phyloP scores from a whole-genome alignment of 2,329 filamentous ascomycete species.

The Exophiala phaeomuriformis region DNA sequence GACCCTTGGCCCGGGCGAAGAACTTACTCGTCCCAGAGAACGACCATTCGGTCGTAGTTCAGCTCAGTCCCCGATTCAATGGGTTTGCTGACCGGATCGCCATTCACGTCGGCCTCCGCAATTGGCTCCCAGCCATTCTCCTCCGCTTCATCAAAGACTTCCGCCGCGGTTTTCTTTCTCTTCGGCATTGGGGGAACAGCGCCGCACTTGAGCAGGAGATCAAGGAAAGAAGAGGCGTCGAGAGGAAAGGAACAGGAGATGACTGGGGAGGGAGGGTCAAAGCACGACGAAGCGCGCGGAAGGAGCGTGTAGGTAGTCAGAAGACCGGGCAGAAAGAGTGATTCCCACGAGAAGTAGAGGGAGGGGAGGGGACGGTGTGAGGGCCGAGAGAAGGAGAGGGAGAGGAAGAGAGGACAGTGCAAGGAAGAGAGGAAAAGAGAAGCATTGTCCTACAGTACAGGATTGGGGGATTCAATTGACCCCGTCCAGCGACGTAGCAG shows the following conservation, averaged over 20 bases:
- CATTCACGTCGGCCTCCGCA: slow-evolving; percentile 18
- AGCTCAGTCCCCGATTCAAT: slow-evolving; percentile 23
- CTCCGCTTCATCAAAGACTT: slow-evolving; percentile 26
- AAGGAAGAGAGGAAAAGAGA: slow-evolving; percentile 2
- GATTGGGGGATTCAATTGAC: slow-evolving; percentile 12
- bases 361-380: slow-evolving; percentile 10
- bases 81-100: slow-evolving; percentile 24
- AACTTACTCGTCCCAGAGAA: slow-evolving; percentile 19
- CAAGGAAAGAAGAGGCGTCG: slow-evolving; percentile 9
- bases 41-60: slow-evolving; percentile 23
- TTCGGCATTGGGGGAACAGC: slow-evolving; percentile 38
- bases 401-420: slow-evolving; percentile 5
- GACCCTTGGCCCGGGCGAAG: slow-evolving; percentile 7
- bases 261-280: slow-evolving; percentile 13
- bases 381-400: slow-evolving; percentile 12
- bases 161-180: slow-evolving; percentile 43
- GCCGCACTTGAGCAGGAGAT: slow-evolving; percentile 2
- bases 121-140: slow-evolving; percentile 12
- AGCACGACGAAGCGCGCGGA: slow-evolving; percentile 14
- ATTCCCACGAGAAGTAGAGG: slow-evolving; percentile 13
- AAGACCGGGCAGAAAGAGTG: slow-evolving; percentile 11
- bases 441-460: slow-evolving; percentile 9
- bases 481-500: slow-evolving; percentile 7
- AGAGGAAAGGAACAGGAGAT: slow-evolving; percentile 17
- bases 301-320: slow-evolving; percentile 15